A percentile compares a stretch with the other conserved stretches of the same genome.
phyloP scores from a whole-genome alignment of 257 asterid species.

The Primulina huaijiensis region DNA sequence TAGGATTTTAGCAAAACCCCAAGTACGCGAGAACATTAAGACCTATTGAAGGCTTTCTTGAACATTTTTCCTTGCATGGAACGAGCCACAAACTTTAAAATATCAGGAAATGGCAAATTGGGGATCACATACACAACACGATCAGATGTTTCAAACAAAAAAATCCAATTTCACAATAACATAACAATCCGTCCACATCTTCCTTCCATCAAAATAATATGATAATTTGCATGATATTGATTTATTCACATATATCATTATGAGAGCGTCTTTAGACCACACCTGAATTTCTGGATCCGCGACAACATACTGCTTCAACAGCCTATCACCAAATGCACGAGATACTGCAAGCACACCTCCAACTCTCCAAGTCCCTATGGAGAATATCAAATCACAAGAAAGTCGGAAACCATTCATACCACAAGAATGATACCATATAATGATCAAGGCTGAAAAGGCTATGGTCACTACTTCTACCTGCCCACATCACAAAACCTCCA shows the following conservation, averaged over 20 bases:
- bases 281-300: constrained; percentile 98
- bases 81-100: background rate
- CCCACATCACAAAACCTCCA: constrained; percentile 99
- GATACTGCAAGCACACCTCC: constrained; percentile 99
- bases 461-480: constrained; percentile 46
- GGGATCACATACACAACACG: background rate
- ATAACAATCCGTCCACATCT: background rate
- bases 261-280: background rate
- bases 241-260: background rate
- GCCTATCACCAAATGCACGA: constrained; percentile 95
- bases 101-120: constrained; percentile 7
- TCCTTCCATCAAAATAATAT: background rate
- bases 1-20: background rate
- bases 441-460: constrained; percentile 1
- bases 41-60: background rate
- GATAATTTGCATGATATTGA: background rate
- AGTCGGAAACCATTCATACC: background rate
- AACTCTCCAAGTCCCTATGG: constrained; percentile 93
- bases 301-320: constrained; percentile 82
- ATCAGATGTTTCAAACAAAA: background rate
- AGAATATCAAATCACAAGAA: constrained; percentile 2
- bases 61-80: no score
- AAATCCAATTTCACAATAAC: background rate
- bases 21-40: no score
- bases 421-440: background rate